These are phyloP conservation scores for Coemansia furcata DNA, from an alignment of 192 early-diverging fungal species.

Conservation along the genomic window DNA sequence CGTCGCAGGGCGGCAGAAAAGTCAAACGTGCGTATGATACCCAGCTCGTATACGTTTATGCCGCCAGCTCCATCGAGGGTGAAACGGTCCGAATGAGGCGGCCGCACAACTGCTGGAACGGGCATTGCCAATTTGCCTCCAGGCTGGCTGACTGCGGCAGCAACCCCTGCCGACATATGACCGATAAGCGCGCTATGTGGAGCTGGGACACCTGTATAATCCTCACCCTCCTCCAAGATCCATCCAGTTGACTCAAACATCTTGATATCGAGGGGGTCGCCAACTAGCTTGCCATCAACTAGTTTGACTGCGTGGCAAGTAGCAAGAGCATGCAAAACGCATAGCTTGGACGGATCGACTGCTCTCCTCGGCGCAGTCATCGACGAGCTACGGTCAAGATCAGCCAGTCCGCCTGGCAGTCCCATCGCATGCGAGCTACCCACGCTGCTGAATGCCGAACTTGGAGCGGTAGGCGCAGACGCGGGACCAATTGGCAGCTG, in stretches of 20 bases:
- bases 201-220: constrained; percentile 2
- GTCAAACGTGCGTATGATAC: constrained; percentile 87
- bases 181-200: constrained; percentile 1
- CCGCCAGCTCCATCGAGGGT: constrained; percentile 52
- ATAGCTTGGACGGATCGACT: constrained; percentile 42
- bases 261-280: constrained; percentile 94
- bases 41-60: constrained; percentile 60
- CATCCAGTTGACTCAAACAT: constrained; percentile 98
- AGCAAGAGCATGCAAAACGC: constrained; percentile 64
- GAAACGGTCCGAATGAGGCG: constrained; percentile 68
- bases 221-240: constrained; percentile 87
- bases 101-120: constrained; percentile 84
- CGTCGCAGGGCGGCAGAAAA: constrained; percentile 87
- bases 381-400: constrained; percentile 44
- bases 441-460: constrained; percentile 53
- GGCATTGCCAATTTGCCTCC: constrained; percentile 20
- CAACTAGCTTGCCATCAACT: constrained; percentile 82
- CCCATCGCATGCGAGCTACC: constrained; percentile 28
- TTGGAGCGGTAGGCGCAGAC: constrained; percentile 34
- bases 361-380: constrained; percentile 41
- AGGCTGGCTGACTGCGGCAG: neutral
- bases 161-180: constrained; percentile 2
- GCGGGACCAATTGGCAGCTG: constrained; percentile 36
- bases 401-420: constrained; percentile 28
- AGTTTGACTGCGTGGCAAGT: constrained; percentile 88